Percentiles rank a stretch among this genome's conserved stretches.
Evolutionary conservation across 768 basidiomycete genomes (phyloP).

Genomic region (Leucosporidium creatinivorum): DNA sequence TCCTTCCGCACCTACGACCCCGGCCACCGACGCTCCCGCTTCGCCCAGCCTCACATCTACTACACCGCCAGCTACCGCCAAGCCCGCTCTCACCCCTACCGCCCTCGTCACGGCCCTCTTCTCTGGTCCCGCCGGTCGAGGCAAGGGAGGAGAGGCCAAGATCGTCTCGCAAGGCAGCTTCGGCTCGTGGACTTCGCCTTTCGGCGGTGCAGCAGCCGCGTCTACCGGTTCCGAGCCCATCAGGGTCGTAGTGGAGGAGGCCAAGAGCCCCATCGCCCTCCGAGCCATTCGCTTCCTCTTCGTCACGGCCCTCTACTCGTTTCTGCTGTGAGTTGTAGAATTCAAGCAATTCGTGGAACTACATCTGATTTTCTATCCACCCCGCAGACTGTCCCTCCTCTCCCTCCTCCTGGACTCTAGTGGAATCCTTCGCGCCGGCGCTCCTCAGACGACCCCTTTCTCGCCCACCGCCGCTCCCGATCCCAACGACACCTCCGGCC

Average conservation of each 20-base stretch:
- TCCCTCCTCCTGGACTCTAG: conserved; percentile 88
- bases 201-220: conserved; percentile 42
- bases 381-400: conserved; percentile 67
- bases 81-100: conserved; percentile 40
- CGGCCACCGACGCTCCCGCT: not conserved
- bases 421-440: conserved; percentile 79
- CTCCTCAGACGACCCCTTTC: conserved; percentile 67
- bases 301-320: conserved; percentile 25
- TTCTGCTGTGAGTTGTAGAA: conserved; percentile 45
- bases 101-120: conserved; percentile 35
- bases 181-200: conserved; percentile 8
- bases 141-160: conserved; percentile 25
- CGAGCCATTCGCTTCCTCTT: conserved; percentile 24
- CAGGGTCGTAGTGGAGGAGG: conserved; percentile 72
- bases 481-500: conserved; percentile 28
- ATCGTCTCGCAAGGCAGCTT: conserved; percentile 19
- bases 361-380: not conserved
- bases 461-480: conserved; percentile 52
- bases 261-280: conserved; percentile 47
- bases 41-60: not conserved
- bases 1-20: not conserved
- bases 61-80: not conserved
- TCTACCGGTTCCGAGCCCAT: conserved; percentile 57
- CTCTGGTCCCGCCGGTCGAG: conserved; percentile 1
- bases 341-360: not conserved